Evolutionary conservation across 768 basidiomycete genomes (phyloP).

Genomic region (Candolleomyces efflorescens): DNA sequence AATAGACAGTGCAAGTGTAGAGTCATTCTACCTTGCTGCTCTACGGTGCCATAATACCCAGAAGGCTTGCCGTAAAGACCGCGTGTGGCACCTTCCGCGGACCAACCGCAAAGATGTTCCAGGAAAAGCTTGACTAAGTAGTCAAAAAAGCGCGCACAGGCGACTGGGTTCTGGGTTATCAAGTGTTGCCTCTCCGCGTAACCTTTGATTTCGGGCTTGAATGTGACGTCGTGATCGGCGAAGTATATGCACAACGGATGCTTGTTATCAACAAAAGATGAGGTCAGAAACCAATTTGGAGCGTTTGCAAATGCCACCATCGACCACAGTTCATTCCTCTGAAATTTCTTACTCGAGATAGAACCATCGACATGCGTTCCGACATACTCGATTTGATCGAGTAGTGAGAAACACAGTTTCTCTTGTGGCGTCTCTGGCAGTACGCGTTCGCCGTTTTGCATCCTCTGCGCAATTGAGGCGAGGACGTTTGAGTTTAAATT

Average conservation of each 20-base stretch:
- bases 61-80: neutral
- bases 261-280: constrained; percentile 21
- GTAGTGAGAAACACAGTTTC: constrained; percentile 14
- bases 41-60: constrained; percentile 28
- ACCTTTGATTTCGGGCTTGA: constrained; percentile 3
- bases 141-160: neutral
- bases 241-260: constrained; percentile 29
- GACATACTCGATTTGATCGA: constrained; percentile 18
- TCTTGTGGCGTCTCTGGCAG: constrained; percentile 15
- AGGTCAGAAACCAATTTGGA: constrained; percentile 1
- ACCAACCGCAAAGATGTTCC: constrained; percentile 17
- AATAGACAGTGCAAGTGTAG: constrained; percentile 9
- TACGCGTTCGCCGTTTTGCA: constrained; percentile 12
- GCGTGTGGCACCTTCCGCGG: neutral
- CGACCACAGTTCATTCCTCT: constrained; percentile 19
- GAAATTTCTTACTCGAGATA: constrained; percentile 18
- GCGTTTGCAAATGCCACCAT: neutral
- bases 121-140: too few relatives aligned
- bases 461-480: neutral
- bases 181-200: constrained; percentile 10
- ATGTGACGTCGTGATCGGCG: constrained; percentile 16
- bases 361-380: constrained; percentile 17
- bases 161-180: constrained; percentile 21
- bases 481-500: constrained; percentile 8
- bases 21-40: constrained; percentile 14